Evolutionary conservation across 2,329 filamentous ascomycete species (phyloP).

Genomic region (Fusarium sp.): DNA sequence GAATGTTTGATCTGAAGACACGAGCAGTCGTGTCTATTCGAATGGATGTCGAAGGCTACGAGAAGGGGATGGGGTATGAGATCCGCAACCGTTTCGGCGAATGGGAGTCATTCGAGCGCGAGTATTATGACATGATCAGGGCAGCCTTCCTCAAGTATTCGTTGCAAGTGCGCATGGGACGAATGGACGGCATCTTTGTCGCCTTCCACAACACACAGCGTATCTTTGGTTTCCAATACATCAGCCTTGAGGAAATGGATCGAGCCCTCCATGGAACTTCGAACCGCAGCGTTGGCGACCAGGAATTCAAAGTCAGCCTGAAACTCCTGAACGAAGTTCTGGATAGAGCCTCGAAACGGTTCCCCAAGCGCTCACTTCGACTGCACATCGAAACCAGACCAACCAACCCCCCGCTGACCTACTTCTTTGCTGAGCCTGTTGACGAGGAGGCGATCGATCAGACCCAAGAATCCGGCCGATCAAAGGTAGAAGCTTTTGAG

Average conservation of each 20-base stretch:
- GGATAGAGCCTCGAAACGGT: constrained; percentile 78
- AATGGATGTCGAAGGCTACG: constrained; percentile 81
- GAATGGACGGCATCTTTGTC: constrained; percentile 99
- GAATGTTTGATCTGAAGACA: constrained; percentile 97
- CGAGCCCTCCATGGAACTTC: constrained; percentile 83
- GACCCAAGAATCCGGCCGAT: constrained; percentile 78
- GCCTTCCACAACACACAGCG: constrained; percentile 95
- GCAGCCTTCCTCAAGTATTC: constrained; percentile 97
- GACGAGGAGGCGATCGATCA: constrained; percentile 75
- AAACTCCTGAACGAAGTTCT: constrained; percentile 82
- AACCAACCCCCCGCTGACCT: constrained; percentile 75
- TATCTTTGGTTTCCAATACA: constrained; percentile 98
- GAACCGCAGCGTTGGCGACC: constrained; percentile 76
- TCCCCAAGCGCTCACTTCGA: constrained; percentile 80
- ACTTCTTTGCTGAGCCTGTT: constrained; percentile 91
- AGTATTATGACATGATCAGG: constrained; percentile 97
- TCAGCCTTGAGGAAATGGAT: constrained; percentile 90
- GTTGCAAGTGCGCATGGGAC: constrained; percentile 93
- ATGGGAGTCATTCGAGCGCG: constrained; percentile 93
- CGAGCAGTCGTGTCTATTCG: constrained; percentile 91
- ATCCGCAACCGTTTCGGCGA: constrained; percentile 80
- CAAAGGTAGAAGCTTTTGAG: constrained; percentile 77
- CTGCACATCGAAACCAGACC: constrained; percentile 84
- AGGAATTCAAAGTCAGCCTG: constrained; percentile 87
- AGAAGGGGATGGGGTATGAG: constrained; percentile 86